These are phyloP conservation scores for Penicillium sp. DNA, from an alignment of 2,329 filamentous ascomycete species.

Conservation along the genomic window DNA sequence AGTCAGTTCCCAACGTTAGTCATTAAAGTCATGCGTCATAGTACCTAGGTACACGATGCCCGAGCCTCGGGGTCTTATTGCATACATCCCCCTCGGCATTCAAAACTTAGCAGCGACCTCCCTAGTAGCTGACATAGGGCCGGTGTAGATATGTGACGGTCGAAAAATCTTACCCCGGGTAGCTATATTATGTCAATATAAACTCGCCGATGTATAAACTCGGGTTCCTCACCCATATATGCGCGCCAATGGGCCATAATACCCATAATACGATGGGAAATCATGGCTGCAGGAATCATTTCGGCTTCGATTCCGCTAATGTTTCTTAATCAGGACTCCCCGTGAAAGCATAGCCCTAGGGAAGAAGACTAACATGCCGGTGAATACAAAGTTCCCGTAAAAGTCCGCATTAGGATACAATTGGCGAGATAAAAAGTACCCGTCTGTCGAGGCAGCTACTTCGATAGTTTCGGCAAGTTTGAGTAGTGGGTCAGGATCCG, in stretches of 20 bases:
- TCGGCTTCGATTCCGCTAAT: constrained; percentile 26
- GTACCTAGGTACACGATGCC: too few relatives aligned
- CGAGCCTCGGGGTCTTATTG: too few relatives aligned
- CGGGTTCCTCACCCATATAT: constrained; percentile 25
- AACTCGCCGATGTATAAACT: constrained; percentile 11
- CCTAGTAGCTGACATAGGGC: constrained; percentile 6
- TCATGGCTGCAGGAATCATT: constrained; percentile 26
- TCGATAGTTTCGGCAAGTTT: constrained; percentile 30
- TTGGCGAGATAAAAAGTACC: constrained; percentile 26
- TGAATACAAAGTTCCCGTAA: constrained; percentile 44
- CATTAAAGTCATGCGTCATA: too few relatives aligned
- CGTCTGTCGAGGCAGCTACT: constrained; percentile 21
- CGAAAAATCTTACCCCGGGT: constrained; percentile 22
- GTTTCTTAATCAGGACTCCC: background rate
- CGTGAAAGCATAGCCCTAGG: too few relatives aligned
- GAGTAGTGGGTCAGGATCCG: constrained; percentile 14
- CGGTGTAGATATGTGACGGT: constrained; percentile 30
- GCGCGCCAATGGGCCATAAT: constrained; percentile 37
- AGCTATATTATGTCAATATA: constrained; percentile 18
- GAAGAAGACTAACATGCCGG: constrained; percentile 32
- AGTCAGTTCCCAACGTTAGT: too few relatives aligned
- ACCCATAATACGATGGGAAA: constrained; percentile 17
- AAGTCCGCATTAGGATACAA: constrained; percentile 46
- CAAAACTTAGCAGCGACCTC: constrained; percentile 13
- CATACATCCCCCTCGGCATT: too few relatives aligned